Evolutionary conservation across 306 rosid genomes (phyloP), one percentile per base, ranked within the genome.

Genomic region (Neltuma alba): DNA sequence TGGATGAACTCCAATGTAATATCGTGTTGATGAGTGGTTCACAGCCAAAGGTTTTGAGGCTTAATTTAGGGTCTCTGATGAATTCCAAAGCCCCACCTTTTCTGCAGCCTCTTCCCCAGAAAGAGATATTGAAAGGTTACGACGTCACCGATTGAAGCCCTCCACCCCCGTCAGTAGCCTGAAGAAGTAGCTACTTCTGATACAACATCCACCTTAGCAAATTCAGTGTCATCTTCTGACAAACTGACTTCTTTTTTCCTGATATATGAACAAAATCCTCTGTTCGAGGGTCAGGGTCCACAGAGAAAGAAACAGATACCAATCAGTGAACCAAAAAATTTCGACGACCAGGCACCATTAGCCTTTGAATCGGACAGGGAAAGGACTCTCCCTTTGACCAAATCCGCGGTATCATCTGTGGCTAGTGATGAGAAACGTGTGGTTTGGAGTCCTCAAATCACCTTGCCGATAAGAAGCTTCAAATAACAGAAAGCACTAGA

Each of bases 1-100:
- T 91, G 88, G 97, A 95, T 68, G 96, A 92, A 86, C 89, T 95
- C 30, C 79, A 74, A 70, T 95, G 99, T 87, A 95, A 92, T 83
- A 90, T 95, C 55, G 99, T 91, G 47, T 87, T 84, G 77, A 91
- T 95, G 96, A 90, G 86, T 31, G 97, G 98, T 20, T 80, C 93
- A 61, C 82, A 88, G 76, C 92, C 99, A 50, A 92, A 95, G 83
- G 90, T 95, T 72, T 89, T 88, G 68, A 86, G 97, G 85, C 99
- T 95, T 72, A 91, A 92, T 80, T 85, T 92, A 70, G 94, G 88
- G 60, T 87, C 78, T 83, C 89, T 47, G 83, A 90, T 81, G 99
- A 89, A 70, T 87, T 87, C 57, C 91, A 90, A 84, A 91, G 94
- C 54, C 96, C 97, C 6, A 91, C 89, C 83, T 91, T 87, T 82